Conservation (phyloP, 306 rosid species). For the Parietaria judaica region DNA sequence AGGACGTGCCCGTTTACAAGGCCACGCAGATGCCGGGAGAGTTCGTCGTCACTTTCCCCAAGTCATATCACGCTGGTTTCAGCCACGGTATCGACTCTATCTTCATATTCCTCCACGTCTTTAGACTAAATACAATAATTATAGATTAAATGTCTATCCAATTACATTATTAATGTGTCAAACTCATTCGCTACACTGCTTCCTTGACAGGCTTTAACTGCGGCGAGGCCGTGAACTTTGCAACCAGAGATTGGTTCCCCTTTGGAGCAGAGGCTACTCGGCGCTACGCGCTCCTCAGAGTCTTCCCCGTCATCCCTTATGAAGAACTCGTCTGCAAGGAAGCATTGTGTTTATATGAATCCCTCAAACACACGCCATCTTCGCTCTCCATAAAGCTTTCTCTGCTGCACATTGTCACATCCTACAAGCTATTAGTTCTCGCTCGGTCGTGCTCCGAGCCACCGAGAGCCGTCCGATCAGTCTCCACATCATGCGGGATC, state of each 20-base stretch:
- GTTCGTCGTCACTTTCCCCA: slow-evolving; percentile 9
- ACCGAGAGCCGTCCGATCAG: not conserved
- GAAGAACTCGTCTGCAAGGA: slow-evolving; percentile 10
- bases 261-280: slow-evolving; percentile 3
- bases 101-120: no score
- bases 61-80: slow-evolving; percentile 7
- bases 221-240: slow-evolving; percentile 13
- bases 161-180: no score
- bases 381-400: not conserved
- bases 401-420: not conserved
- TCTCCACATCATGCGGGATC: not conserved
- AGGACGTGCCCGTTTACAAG: slow-evolving; percentile 5
- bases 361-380: not conserved
- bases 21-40: slow-evolving; percentile 10
- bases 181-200: no score
- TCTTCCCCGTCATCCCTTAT: not conserved
- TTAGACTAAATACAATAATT: not conserved
- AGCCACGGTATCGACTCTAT: slow-evolving; percentile 1
- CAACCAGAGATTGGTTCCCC: not conserved
- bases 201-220: not conserved
- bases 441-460: not conserved
- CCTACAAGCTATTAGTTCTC: not conserved
- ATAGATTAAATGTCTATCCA: no score
- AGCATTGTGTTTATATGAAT: slow-evolving; percentile 1
- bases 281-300: not conserved